Evolutionary conservation across 1,284 basidiomycete species (phyloP), one percentile per base, ranked within the genome.

Genomic region (Ustilago trichophora): DNA sequence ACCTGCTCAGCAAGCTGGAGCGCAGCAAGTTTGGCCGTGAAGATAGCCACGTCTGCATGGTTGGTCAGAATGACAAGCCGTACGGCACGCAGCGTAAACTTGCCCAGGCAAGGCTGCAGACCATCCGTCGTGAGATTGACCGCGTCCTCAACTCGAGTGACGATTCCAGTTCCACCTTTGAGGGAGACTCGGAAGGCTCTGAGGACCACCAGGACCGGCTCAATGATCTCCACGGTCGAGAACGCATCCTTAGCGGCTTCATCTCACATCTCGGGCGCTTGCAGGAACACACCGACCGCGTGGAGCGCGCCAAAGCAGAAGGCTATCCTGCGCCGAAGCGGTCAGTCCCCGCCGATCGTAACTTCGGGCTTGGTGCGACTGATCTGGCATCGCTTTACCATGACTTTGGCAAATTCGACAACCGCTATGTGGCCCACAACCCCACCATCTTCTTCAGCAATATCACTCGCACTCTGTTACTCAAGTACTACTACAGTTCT

Each of bases 401-500:
- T 22, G 91, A 93, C 75, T 90, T 90, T 87, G 86, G 86, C 1
- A 87, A 89, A 70, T 95, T 96, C 82, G 89, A 91, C 80, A 91
- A 95, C 73, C 92, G 94, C 18, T 91, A 93, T 78, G 90, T 96
- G 76, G 86, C 94, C 10, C 93, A 97, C 83, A 90, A 88, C 63
- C 93, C 93, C 0, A 90, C 89, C 45, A 85, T 96, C 38, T 89
- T 89, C 77, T 85, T 93, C 83, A 90, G 90, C 76, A 90, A 89
- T 78, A 85, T 86, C 15, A 89, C 90, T 13, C 88, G 93, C 31
- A 81, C 93, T 87, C 87, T 95, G 57, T 85, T 95, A 78, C 87
- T 91, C 83, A 90, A 91, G 80, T 97, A 97, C 82, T 93, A 93
- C 80, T 90, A 91, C 79, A 91, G 90, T 75, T 91, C 89, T 40